phyloP scores from a whole-genome alignment of 257 asterid species.

The Capsicum rhomboideum region DNA sequence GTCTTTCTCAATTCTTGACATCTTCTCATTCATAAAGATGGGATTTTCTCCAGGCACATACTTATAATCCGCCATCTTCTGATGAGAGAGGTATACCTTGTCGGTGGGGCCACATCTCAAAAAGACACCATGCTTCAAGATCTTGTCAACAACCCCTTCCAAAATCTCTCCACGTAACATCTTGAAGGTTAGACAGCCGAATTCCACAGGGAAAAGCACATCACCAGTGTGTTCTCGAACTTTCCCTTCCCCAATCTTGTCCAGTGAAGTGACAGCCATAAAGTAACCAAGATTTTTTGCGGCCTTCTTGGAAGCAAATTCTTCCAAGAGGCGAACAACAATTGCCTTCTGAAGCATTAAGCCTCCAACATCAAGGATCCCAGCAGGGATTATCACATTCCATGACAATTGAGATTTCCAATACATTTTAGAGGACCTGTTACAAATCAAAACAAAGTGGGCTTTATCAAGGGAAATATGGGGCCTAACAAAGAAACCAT shows the following conservation, averaged over 20 bases:
- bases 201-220: slow-evolving; percentile 56
- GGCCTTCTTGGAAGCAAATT: slow-evolving; percentile 57
- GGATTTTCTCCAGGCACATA: slow-evolving; percentile 61
- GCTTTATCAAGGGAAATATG: background rate
- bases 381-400: slow-evolving; percentile 60
- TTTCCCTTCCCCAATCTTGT: slow-evolving; percentile 53
- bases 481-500: background rate
- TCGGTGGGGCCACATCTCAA: slow-evolving; percentile 59
- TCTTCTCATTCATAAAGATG: slow-evolving; percentile 33
- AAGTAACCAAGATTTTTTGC: slow-evolving; percentile 53
- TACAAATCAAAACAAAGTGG: background rate
- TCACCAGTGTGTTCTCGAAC: slow-evolving; percentile 45
- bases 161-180: slow-evolving; percentile 61
- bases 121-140: slow-evolving; percentile 62
- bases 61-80: slow-evolving; percentile 47
- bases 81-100: slow-evolving; percentile 51
- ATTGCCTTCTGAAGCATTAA: slow-evolving; percentile 59
- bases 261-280: slow-evolving; percentile 56
- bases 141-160: slow-evolving; percentile 58
- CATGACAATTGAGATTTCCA: slow-evolving; percentile 51
- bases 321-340: slow-evolving; percentile 42
- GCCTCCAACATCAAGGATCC: slow-evolving; percentile 56
- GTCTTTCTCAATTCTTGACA: slow-evolving; percentile 40
- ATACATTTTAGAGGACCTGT: slow-evolving; percentile 32
- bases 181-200: slow-evolving; percentile 76